Conservation (phyloP, 495 filamentous ascomycete species). For the Saxophila tyrrhenica region DNA sequence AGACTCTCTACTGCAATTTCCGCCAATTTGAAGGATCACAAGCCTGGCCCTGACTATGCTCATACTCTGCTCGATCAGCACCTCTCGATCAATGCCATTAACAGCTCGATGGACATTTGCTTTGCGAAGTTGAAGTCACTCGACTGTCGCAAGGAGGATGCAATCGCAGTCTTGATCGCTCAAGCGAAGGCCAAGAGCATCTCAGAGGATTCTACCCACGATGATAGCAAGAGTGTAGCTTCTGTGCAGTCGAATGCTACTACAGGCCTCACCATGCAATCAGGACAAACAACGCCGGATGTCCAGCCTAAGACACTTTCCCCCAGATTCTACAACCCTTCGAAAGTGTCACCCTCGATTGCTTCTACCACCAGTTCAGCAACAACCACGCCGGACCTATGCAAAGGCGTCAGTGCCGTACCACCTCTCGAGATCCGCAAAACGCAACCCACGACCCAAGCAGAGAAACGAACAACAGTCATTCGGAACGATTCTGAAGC, state of each 20-base stretch:
- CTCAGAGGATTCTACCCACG: neutral
- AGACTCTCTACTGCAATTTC: conserved; percentile 11
- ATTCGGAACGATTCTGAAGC: neutral
- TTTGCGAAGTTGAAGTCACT: conserved; percentile 17
- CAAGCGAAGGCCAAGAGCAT: neutral
- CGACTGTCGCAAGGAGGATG: conserved; percentile 15
- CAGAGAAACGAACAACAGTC: conserved; percentile 3
- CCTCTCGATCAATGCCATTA: conserved; percentile 14
- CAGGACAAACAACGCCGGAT: neutral
- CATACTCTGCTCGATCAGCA: conserved; percentile 18
- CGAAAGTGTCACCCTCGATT: neutral
- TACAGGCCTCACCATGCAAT: neutral
- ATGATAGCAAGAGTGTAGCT: neutral
- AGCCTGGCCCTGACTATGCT: conserved; percentile 9
- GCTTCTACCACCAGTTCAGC: neutral
- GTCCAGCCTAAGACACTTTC: neutral
- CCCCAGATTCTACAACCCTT: neutral
- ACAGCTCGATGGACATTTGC: conserved; percentile 19
- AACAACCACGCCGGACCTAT: neutral
- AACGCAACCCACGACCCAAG: neutral
- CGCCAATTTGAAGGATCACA: conserved; percentile 7
- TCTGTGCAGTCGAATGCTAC: neutral
- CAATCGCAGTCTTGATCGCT: neutral
- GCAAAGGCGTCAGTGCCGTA: neutral
- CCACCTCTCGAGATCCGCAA: neutral